phyloP scores from a whole-genome alignment of 208 protist species.

The Leishmania tarentolae region DNA sequence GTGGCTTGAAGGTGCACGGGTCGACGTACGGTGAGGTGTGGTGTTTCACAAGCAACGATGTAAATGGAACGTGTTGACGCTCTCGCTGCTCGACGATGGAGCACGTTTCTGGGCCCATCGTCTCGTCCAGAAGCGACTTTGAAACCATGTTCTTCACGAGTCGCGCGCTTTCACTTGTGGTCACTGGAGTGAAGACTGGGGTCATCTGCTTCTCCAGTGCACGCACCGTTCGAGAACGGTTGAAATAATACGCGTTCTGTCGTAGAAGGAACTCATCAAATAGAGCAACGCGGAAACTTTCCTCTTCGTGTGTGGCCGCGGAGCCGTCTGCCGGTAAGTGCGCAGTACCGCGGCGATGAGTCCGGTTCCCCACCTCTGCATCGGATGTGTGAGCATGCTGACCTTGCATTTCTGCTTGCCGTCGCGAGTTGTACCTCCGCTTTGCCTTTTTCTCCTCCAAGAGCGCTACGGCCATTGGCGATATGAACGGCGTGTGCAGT shows the following conservation, averaged over 20 bases:
- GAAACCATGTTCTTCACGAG: constrained; percentile 63
- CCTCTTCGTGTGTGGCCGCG: not conserved
- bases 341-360: not conserved
- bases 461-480: constrained; percentile 61
- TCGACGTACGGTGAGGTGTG: constrained; percentile 66
- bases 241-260: constrained; percentile 66
- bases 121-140: constrained; percentile 44
- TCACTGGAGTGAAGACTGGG: constrained; percentile 69
- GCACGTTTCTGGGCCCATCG: constrained; percentile 28
- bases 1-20: constrained; percentile 75
- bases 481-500: constrained; percentile 60
- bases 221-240: constrained; percentile 42
- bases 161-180: constrained; percentile 44
- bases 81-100: constrained; percentile 31
- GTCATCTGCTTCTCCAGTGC: constrained; percentile 50
- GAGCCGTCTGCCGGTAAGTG: not conserved
- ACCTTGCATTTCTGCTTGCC: constrained; percentile 15
- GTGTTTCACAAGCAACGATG: constrained; percentile 49
- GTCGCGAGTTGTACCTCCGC: constrained; percentile 16
- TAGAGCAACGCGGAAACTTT: constrained; percentile 44
- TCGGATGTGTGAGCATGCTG: not conserved
- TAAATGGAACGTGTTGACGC: constrained; percentile 37
- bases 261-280: constrained; percentile 85
- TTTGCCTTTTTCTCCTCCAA: constrained; percentile 29
- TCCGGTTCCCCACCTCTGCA: not conserved